Evolutionary conservation across 2,329 filamentous ascomycete species (phyloP).

Genomic region (Colletotrichum gigasporum): DNA sequence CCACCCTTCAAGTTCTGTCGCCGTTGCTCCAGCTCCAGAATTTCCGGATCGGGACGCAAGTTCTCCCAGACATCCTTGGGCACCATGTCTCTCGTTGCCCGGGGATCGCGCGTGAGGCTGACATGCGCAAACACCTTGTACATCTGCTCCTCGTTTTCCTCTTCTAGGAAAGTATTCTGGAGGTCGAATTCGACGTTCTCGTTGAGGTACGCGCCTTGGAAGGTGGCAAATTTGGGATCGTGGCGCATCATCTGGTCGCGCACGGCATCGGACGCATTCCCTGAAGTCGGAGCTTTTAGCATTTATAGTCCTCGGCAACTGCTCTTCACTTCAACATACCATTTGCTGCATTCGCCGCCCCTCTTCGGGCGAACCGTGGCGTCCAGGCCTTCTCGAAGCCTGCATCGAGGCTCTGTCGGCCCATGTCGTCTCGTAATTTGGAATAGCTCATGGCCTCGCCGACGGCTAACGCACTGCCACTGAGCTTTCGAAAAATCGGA

Average conservation of each 20-base stretch:
- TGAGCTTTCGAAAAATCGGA: conserved; percentile 36
- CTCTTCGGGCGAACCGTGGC: conserved; percentile 32
- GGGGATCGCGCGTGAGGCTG: conserved; percentile 39
- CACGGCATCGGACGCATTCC: conserved; percentile 37
- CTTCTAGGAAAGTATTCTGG: conserved; percentile 39
- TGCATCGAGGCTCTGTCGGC: conserved; percentile 36
- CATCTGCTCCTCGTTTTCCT: conserved; percentile 35
- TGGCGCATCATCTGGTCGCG: conserved; percentile 41
- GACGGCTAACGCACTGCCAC: conserved; percentile 22
- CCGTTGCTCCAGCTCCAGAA: conserved; percentile 35
- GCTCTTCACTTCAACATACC: conserved; percentile 31
- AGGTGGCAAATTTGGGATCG: conserved; percentile 39
- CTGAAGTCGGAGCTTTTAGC: conserved; percentile 17
- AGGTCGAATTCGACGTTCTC: conserved; percentile 40
- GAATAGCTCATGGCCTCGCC: conserved; percentile 36
- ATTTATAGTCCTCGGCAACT: background rate
- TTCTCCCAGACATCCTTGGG: conserved; percentile 39
- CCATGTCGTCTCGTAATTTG: conserved; percentile 39
- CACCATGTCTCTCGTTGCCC: conserved; percentile 40
- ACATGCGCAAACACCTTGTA: conserved; percentile 36
- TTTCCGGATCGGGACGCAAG: conserved; percentile 37
- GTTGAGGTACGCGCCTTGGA: conserved; percentile 40
- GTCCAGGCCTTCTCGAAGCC: conserved; percentile 33
- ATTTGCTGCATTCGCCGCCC: conserved; percentile 35
- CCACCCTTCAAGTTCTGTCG: conserved; percentile 37